Base-by-base conservation (phyloP, 202 grass and related monocot species). In the Bolboschoenoplectus hybrid region DNA sequence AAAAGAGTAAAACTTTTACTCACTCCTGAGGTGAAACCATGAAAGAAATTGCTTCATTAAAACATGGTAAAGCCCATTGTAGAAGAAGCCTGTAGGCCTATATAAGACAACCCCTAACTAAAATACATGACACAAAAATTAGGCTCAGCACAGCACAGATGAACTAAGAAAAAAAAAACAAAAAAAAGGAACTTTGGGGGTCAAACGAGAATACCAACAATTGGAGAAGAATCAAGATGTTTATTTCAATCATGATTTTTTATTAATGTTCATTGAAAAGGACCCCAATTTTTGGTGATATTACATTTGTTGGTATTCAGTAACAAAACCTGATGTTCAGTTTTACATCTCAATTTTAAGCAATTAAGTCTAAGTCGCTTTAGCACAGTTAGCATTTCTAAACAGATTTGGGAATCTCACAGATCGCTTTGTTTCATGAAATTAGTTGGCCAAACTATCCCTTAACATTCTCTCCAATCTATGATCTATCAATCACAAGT, bases 381-480 rank as follows among this genome's bases (percentile, higher is more conserved):
- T 80, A 43, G 38, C 55, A 60, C 55, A 43, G 75, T 57, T 19
- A 60, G 1, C 6, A 79, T 5, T 76, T 76, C 13, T 14, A 57
- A 80, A 17, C 53, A 58, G 14, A 80, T 80, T 41, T 60, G 38
- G 55, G 38, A 58, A 26, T 26, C 26, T 53, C 38, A 6, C 5
- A 80, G 7, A 60, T 57, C 7, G 36, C 53, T 60, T 36, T 60
- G 76, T 80, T 80, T 60, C 16, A 1, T 61, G n/a, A 57, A 60
- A 62, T 83, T 83, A 67, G 81, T 83, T 67, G 39, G 61, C 81
- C 81, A 83, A 83, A 67, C 81, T 39, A 50, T 64, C 12, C 6
- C 61, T 26, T n/a, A 83, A 66, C 81, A 83, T 82, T 82, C 20
- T 17, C 47, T 67, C 45, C 32, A 14, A 11, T 60, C 4, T 80